phyloP scores from a whole-genome alignment of 2,329 filamentous ascomycete genomes.

The Thielaviopsis ethacetica region DNA sequence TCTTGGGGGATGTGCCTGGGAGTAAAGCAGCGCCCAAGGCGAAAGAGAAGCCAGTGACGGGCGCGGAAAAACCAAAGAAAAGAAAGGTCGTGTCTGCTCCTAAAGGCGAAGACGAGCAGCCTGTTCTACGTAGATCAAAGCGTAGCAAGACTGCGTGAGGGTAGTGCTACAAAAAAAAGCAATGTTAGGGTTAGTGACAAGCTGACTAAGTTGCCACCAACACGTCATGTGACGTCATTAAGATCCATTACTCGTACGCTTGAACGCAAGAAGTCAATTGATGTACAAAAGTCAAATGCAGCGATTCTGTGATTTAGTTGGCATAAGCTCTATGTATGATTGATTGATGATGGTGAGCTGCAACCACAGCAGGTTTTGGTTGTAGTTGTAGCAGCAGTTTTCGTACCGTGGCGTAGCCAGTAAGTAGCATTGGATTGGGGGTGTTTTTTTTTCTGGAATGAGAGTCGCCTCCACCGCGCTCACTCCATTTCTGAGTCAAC shows the following conservation, averaged over 20 bases:
- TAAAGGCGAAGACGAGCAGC: background rate
- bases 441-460: background rate
- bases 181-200: background rate
- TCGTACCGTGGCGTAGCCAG: background rate
- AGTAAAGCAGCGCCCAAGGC: background rate
- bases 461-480: background rate
- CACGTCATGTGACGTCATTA: background rate
- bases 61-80: constrained; percentile 13
- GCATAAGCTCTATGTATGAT: background rate
- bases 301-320: background rate
- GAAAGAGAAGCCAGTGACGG: background rate
- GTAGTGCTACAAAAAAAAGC: background rate
- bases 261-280: background rate
- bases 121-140: constrained; percentile 6
- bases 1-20: background rate
- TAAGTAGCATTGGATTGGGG: background rate
- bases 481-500: background rate
- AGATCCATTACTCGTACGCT: background rate
- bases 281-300: background rate
- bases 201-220: background rate
- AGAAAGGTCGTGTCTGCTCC: constrained; percentile 6
- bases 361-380: too few species aligned
- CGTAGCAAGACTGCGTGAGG: background rate
- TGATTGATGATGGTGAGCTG: background rate
- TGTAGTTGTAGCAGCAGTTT: background rate